Evolutionary conservation across 345 rosid species (phyloP).

Genomic region (Bruguiera sexangula): DNA sequence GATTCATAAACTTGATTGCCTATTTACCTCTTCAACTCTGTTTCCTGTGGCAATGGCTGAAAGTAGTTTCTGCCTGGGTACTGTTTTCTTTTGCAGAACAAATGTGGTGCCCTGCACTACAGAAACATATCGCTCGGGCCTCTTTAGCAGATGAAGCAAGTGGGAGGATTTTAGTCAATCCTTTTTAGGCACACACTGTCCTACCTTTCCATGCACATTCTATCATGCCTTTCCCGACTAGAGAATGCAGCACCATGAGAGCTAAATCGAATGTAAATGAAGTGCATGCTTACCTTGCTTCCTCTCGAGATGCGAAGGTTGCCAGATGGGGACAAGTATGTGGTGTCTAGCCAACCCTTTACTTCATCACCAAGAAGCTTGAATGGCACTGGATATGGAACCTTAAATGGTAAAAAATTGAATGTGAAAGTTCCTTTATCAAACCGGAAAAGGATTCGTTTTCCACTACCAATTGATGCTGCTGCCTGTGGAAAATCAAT

Average conservation of each 20-base stretch:
- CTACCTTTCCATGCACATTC: not conserved
- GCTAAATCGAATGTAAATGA: not conserved
- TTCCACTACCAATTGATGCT: slow-evolving; percentile 61
- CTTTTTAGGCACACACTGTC: not conserved
- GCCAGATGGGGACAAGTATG: slow-evolving; percentile 80
- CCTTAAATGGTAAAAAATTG: slow-evolving; percentile 82
- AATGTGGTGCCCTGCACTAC: slow-evolving; percentile 97
- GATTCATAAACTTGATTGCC: not conserved
- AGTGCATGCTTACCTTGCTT: slow-evolving; percentile 60
- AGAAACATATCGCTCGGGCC: slow-evolving; percentile 20
- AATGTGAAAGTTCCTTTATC: slow-evolving; percentile 79
- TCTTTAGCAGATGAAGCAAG: slow-evolving; percentile 19
- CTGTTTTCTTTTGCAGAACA: slow-evolving; percentile 84
- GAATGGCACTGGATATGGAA: slow-evolving; percentile 96
- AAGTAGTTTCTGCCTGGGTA: slow-evolving; percentile 72
- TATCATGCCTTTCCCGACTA: not conserved
- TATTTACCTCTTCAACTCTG: slow-evolving; percentile 54
- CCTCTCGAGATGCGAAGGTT: slow-evolving; percentile 90
- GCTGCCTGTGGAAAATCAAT: slow-evolving; percentile 54
- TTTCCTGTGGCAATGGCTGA: slow-evolving; percentile 61
- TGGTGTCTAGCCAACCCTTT: slow-evolving; percentile 88
- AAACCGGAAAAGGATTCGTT: slow-evolving; percentile 63
- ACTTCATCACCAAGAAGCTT: slow-evolving; percentile 96
- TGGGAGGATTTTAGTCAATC: not conserved
- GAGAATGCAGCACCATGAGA: not conserved